These are phyloP conservation scores for Aquilaria yunnanensis DNA, from an alignment of 345 rosid species.

Conservation along the genomic window DNA sequence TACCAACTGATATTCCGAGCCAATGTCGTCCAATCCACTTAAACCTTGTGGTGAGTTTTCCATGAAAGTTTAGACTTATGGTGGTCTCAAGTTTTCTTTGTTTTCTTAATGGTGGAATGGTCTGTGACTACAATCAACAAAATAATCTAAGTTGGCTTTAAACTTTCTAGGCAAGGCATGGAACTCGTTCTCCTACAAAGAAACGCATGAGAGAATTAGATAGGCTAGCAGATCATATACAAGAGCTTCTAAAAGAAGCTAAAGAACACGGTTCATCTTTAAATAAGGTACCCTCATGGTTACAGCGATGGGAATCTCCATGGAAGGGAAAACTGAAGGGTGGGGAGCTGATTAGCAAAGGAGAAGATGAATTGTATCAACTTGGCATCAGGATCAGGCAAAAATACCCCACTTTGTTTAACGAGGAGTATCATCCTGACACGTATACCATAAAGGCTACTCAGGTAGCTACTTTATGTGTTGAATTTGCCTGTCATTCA, in stretches of 20 bases:
- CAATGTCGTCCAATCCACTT: constrained; percentile 82
- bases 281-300: constrained; percentile 63
- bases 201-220: constrained; percentile 74
- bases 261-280: constrained; percentile 34
- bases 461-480: constrained; percentile 37
- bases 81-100: not conserved
- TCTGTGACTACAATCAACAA: not conserved
- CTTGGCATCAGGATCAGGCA: constrained; percentile 70
- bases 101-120: not conserved
- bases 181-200: constrained; percentile 95
- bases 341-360: constrained; percentile 66
- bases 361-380: constrained; percentile 79
- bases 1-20: constrained; percentile 37
- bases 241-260: constrained; percentile 51
- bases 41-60: constrained; percentile 76
- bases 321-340: constrained; percentile 84
- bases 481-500: not conserved
- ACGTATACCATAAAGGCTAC: constrained; percentile 71
- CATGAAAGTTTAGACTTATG: not conserved
- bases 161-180: constrained; percentile 74
- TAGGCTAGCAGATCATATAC: constrained; percentile 50
- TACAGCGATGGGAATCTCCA: constrained; percentile 67
- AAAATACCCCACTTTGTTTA: constrained; percentile 64
- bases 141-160: not conserved
- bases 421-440: constrained; percentile 84